Evolutionary conservation across 345 rosid genomes (phyloP).

Genomic region (Brassica incana): DNA sequence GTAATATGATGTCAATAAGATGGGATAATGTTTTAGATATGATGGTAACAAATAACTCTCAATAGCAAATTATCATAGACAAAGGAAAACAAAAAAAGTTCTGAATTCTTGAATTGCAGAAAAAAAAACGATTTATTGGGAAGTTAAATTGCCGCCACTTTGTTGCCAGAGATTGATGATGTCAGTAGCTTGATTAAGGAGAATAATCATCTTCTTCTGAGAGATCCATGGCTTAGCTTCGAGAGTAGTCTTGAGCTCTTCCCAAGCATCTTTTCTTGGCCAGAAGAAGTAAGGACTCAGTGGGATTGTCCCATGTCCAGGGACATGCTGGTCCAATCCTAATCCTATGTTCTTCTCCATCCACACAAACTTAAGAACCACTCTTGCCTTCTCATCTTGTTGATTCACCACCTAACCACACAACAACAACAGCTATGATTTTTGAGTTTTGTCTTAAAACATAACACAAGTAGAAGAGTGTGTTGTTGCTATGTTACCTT

Average conservation of each 20-base stretch:
- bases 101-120: slow-evolving; percentile 18
- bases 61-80: background rate
- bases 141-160: slow-evolving; percentile 68
- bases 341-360: slow-evolving; percentile 88
- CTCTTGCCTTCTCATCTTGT: slow-evolving; percentile 54
- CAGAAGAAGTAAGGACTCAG: slow-evolving; percentile 78
- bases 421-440: background rate
- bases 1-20: background rate
- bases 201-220: slow-evolving; percentile 77
- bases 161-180: slow-evolving; percentile 89
- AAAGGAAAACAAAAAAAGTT: background rate
- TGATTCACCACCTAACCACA: slow-evolving; percentile 44
- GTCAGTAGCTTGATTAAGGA: slow-evolving; percentile 84
- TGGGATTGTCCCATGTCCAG: slow-evolving; percentile 75
- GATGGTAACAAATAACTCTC: slow-evolving; percentile 13
- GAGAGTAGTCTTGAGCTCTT: slow-evolving; percentile 69
- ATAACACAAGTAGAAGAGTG: background rate
- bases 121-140: slow-evolving; percentile 11
- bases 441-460: background rate
- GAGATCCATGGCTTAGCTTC: slow-evolving; percentile 83
- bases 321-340: slow-evolving; percentile 65
- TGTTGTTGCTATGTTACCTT: slow-evolving; percentile 31
- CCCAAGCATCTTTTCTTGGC: slow-evolving; percentile 90
- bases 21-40: background rate
- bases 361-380: slow-evolving; percentile 80